Conservation (phyloP, 352 stramenopile species). For the Pythium diclinum region DNA sequence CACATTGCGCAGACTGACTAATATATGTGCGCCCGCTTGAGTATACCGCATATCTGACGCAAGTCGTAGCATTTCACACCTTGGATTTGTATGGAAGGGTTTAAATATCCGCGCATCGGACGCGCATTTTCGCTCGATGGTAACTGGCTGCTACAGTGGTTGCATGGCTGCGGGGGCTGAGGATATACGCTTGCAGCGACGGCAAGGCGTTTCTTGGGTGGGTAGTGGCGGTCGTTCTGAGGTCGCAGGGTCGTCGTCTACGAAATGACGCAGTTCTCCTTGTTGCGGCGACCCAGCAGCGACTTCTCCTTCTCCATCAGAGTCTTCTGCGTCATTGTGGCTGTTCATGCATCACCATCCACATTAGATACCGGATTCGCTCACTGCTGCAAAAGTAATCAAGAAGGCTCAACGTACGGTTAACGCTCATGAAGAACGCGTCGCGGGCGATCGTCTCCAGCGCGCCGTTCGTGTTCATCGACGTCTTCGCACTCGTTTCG, state of each 20-base stretch:
- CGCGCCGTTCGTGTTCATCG: slow-evolving; percentile 82
- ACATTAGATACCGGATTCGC: not conserved
- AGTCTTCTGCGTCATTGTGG: slow-evolving; percentile 72
- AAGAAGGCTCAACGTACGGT: slow-evolving; percentile 49
- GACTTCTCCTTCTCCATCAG: slow-evolving; percentile 80
- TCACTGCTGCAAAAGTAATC: not conserved
- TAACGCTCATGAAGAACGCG: slow-evolving; percentile 82
- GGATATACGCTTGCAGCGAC: slow-evolving; percentile 21
- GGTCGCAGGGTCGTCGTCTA: slow-evolving; percentile 7
- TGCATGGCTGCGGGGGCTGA: not conserved
- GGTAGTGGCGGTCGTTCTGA: not conserved
- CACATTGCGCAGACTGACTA: not conserved
- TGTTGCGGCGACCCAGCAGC: slow-evolving; percentile 61
- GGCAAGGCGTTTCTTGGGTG: slow-evolving; percentile 18
- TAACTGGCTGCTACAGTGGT: not conserved
- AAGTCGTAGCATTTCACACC: not conserved
- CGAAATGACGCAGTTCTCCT: slow-evolving; percentile 78
- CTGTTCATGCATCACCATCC: slow-evolving; percentile 24
- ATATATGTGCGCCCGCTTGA: not conserved
- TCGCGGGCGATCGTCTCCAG: slow-evolving; percentile 85
- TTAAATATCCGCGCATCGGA: slow-evolving; percentile 27
- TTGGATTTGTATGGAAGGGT: slow-evolving; percentile 10
- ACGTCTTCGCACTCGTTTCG: slow-evolving; percentile 89
- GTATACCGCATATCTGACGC: not conserved
- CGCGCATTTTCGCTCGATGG: slow-evolving; percentile 20